phyloP scores from a whole-genome alignment of 2,329 filamentous ascomycete genomes.

The Lachnellula occidentalis region DNA sequence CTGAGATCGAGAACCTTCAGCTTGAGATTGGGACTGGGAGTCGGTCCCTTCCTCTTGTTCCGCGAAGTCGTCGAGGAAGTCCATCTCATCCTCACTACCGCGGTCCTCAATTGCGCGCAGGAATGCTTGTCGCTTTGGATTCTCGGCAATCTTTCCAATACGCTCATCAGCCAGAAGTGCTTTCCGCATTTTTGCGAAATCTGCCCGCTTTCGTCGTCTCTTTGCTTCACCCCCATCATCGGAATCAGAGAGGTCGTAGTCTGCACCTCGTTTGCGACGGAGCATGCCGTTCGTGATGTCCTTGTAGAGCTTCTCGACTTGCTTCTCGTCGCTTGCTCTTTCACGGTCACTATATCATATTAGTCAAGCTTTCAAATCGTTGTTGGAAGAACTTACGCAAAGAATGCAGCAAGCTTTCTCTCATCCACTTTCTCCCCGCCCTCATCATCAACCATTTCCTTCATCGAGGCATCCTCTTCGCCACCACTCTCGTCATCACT shows the following conservation, averaged over 20 bases:
- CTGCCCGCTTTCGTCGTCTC: constrained; percentile 74
- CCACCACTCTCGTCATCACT: constrained; percentile 83
- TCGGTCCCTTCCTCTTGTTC: constrained; percentile 36
- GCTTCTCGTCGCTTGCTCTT: constrained; percentile 74
- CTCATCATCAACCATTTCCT: constrained; percentile 87
- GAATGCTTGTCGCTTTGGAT: constrained; percentile 86
- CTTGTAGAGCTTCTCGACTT: constrained; percentile 84
- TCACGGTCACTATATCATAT: constrained; percentile 60
- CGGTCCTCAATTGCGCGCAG: constrained; percentile 83
- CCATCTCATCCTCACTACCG: constrained; percentile 68
- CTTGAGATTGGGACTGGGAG: constrained; percentile 32
- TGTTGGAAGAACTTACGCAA: constrained; percentile 62
- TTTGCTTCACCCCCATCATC: constrained; percentile 79
- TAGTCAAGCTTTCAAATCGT: constrained; percentile 8
- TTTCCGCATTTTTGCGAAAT: constrained; percentile 89
- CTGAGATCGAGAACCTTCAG: constrained; percentile 29
- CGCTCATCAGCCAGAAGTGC: constrained; percentile 84
- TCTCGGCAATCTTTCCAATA: constrained; percentile 82
- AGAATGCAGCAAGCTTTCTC: constrained; percentile 75
- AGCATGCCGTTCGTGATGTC: constrained; percentile 88
- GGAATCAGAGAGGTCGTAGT: constrained; percentile 82
- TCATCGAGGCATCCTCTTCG: constrained; percentile 66
- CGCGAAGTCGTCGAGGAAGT: constrained; percentile 58
- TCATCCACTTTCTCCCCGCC: constrained; percentile 73
- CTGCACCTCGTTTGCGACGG: constrained; percentile 73